Base-by-base conservation (phyloP, 495 filamentous ascomycete species). In the Tuber calosporum region DNA sequence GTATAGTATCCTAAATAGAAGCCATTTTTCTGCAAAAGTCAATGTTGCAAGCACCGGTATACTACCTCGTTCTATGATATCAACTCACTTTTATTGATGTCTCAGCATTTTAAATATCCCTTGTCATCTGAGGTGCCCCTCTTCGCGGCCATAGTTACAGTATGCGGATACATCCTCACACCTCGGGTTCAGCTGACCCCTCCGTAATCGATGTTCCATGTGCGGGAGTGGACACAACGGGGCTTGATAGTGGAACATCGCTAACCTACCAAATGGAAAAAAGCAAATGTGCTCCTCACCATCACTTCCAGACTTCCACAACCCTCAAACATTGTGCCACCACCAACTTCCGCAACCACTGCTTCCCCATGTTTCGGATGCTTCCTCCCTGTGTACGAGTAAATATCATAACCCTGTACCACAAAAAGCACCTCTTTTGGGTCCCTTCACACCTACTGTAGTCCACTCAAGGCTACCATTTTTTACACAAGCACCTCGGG, bases 161-260 rank as follows among this genome's bases (percentile, higher is more conserved):
- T n/a, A n/a, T n/a, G 68, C 42, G 67, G 75, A 71, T 69, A 66
- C 67, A 42, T 69, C 75, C 70, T 77, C 69, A 43, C 45, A 67
- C 26, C 68, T 72, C 70, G 74, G 73, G 76, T 71, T 78, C 76
- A 78, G 75, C 75, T 78, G 76, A 78, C 74, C 68, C 69, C 42
- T 68, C 41, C 17, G 67, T 53, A 53, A 62, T 62, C 53, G 34
- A 34, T 34, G 53, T 62, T 34, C 53, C 53, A 62, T 62, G 53
- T 62, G 53, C 53, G 53, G 53, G 30, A 62, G 53, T 4, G 53
- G 53, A 34, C 53, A 62, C 34, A 62, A 62, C 1, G 53, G 53
- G 53, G 26, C 53, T 34, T 62, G 53, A 34, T 62, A 62, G 34
- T 30, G 53, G 53, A 62, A 62, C 53, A 34, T 62, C 53, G 53